Evolutionary conservation across 768 basidiomycete species (phyloP).

Genomic region (Boletus sp.): DNA sequence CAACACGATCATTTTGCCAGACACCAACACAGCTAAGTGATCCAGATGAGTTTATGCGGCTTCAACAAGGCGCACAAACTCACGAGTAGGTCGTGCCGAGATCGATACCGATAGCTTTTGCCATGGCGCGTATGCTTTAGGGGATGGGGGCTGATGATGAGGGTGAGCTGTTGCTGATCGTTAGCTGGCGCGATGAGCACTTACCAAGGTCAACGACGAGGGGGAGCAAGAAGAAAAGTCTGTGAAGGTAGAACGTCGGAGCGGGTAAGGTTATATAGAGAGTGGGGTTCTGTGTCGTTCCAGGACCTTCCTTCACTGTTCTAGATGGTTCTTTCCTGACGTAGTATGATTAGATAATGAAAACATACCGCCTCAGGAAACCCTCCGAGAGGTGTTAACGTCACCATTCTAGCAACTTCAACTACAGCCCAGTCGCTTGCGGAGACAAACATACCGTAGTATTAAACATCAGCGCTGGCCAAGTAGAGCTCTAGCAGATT

Average conservation of each 20-base stretch:
- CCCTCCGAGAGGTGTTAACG: neutral
- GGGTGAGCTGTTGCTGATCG: conserved; percentile 3
- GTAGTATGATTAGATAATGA: conserved; percentile 34
- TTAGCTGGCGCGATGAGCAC: conserved; percentile 4
- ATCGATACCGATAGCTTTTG: conserved; percentile 90
- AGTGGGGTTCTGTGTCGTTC: conserved; percentile 29
- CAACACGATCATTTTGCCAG: conserved; percentile 99
- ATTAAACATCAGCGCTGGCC: conserved; percentile 14
- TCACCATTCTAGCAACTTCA: neutral
- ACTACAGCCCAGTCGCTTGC: too few relatives aligned
- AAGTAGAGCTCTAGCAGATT: conserved; percentile 25
- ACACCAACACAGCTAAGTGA: conserved; percentile 89
- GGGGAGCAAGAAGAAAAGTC: conserved; percentile 6
- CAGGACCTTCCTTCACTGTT: conserved; percentile 33
- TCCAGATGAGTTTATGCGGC: conserved; percentile 2
- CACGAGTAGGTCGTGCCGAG: conserved; percentile 92
- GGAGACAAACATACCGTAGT: neutral
- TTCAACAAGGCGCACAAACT: conserved; percentile 28
- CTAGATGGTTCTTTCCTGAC: conserved; percentile 35
- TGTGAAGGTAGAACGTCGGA: conserved; percentile 6
- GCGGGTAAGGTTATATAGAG: conserved; percentile 28
- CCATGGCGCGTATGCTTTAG: conserved; percentile 36
- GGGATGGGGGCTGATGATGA: conserved; percentile 8
- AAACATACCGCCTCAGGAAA: conserved; percentile 13
- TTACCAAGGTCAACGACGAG: conserved; percentile 18